These are phyloP conservation scores for Globisporangium polare DNA, from an alignment of 352 stramenopile species.

Conservation along the genomic window DNA sequence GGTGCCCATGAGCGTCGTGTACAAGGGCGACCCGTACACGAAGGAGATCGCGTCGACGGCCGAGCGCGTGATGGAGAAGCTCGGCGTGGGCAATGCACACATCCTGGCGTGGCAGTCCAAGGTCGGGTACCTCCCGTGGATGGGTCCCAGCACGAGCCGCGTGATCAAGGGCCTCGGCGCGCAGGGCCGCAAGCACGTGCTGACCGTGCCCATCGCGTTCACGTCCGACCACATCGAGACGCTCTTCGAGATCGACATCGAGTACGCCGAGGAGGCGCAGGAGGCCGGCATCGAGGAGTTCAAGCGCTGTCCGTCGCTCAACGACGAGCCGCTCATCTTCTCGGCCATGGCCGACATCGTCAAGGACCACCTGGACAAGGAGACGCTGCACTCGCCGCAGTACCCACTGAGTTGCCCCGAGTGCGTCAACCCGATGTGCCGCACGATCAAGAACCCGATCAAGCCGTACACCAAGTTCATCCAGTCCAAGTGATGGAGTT, in stretches of 20 bases:
- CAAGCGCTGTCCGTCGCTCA: conserved; percentile 94
- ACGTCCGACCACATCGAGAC: conserved; percentile 99
- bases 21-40: conserved; percentile 87
- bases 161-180: conserved; percentile 91
- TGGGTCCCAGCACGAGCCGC: conserved; percentile 96
- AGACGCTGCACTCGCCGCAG: conserved; percentile 67
- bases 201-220: conserved; percentile 98
- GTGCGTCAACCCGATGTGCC: conserved; percentile 83
- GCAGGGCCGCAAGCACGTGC: conserved; percentile 93
- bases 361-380: conserved; percentile 86
- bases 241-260: conserved; percentile 99
- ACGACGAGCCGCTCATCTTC: conserved; percentile 94
- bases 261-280: conserved; percentile 96
- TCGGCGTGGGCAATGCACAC: conserved; percentile 70
- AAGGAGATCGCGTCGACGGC: conserved; percentile 78
- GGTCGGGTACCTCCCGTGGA: conserved; percentile 98
- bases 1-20: conserved; percentile 87
- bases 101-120: conserved; percentile 96
- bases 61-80: conserved; percentile 69
- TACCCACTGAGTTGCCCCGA: conserved; percentile 84
- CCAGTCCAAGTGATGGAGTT: conserved; percentile 1
- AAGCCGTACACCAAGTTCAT: conserved; percentile 58
- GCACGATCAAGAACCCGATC: conserved; percentile 82
- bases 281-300: conserved; percentile 95
- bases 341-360: conserved; percentile 97